Base-by-base conservation (phyloP, 2,329 filamentous ascomycete species). In the Trichophyton mentagrophytes region DNA sequence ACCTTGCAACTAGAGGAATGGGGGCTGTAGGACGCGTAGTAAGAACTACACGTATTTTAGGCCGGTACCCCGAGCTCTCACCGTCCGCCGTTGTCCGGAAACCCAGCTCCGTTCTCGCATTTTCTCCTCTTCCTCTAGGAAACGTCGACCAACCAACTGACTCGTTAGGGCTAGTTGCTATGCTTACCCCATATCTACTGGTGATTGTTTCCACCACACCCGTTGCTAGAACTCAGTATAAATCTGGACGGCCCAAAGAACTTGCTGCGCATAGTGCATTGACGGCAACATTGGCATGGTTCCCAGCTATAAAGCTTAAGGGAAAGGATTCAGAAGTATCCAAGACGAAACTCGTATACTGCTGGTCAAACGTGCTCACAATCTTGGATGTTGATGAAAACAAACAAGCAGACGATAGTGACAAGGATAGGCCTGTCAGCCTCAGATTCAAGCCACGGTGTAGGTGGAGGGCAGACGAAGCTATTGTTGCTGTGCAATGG, bases 141-240 rank as follows among this genome's bases (percentile, higher is more conserved):
- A 99, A 97, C 69, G 84, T 95, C 2, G 91, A 96, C 70, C 86
- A 92, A 65, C 82, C 86, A 4, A 95, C 90, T 2, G 93, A 99
- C 71, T 80, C 81, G 2, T 83, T 99, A 78, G 93, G 93, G 0
- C 75, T 99, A 61, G 96, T 95, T 49, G 95, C 95, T 3, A 90
- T 99, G 80, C 79, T 99, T 61, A 99, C 93, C 0, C 93, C 93
- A 0, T 97, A 99, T 73, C 78, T 99, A 3, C 79, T 99, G 44
- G 93, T 99, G 42, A 91, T 99, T 67, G 93, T 99, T 11, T 99
- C 95, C 0, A 99, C 93, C 0, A 99, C 92, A 0, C 93, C 93
- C 0, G 82, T 97, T 40, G 93, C 95, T 3, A 91, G 96, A 71
- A 99, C 93, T 0, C 93, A 99, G 70, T 89, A 96, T 73, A 99